A percentile compares a stretch with the other conserved stretches of the same genome.
Evolutionary conservation across 768 basidiomycete species (phyloP).

Genomic region (Suillus sp.): DNA sequence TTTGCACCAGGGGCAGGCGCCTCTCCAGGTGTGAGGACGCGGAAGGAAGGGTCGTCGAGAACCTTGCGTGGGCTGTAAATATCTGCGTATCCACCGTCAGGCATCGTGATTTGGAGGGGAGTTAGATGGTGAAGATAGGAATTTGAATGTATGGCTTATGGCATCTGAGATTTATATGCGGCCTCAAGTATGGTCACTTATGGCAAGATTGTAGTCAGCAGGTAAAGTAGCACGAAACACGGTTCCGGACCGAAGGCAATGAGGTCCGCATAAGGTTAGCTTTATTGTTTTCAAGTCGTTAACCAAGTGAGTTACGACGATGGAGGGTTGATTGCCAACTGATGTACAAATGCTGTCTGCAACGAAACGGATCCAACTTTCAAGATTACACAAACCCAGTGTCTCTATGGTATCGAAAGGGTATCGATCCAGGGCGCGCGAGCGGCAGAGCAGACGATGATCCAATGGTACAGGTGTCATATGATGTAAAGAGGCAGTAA

Average conservation of each 20-base stretch:
- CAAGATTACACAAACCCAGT: constrained; percentile 27
- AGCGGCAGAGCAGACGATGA: neutral
- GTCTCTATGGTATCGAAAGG: constrained; percentile 31
- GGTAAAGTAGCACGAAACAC: neutral
- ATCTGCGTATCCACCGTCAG: constrained; percentile 36
- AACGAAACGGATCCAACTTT: constrained; percentile 18
- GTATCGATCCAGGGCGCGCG: constrained; percentile 23
- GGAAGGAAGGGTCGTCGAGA: constrained; percentile 57
- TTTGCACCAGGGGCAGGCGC: constrained; percentile 50
- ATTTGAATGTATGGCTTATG: neutral
- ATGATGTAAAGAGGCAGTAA: constrained; percentile 9
- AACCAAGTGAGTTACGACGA: neutral
- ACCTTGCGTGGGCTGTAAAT: constrained; percentile 58
- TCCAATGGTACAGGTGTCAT: constrained; percentile 7
- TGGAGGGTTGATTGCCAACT: constrained; percentile 5
- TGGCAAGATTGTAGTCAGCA: constrained; percentile 4
- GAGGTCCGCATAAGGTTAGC: neutral
- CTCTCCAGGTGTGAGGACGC: constrained; percentile 51
- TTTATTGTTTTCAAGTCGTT: neutral
- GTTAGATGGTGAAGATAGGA: neutral
- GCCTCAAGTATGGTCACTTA: neutral
- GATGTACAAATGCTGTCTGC: constrained; percentile 24
- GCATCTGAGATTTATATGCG: neutral
- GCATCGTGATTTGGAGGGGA: constrained; percentile 19
- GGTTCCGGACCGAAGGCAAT: constrained; percentile 3